Evolutionary conservation across 2,329 filamentous ascomycete genomes (phyloP).

Genomic region (Huntiella decipiens): DNA sequence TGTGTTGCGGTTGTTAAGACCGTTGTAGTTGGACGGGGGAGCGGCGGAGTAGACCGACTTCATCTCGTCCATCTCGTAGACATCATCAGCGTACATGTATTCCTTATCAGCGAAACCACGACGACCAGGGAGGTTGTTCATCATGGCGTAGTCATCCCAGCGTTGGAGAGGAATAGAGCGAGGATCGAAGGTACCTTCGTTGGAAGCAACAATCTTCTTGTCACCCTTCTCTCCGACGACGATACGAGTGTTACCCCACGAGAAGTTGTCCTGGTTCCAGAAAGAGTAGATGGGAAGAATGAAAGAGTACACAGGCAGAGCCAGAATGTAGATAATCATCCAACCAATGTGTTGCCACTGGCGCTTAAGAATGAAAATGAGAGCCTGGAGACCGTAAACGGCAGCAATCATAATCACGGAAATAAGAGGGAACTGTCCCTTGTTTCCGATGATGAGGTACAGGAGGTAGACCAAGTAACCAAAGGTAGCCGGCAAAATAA

Average conservation of each 20-base stretch:
- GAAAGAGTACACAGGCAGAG: constrained; percentile 86
- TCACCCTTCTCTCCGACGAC: constrained; percentile 86
- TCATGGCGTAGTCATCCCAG: constrained; percentile 87
- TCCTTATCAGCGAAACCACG: constrained; percentile 58
- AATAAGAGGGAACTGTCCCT: constrained; percentile 64
- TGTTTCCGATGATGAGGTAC: constrained; percentile 50
- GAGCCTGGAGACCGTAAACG: constrained; percentile 85
- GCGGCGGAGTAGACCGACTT: constrained; percentile 89
- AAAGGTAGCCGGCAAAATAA: constrained; percentile 78
- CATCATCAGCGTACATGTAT: constrained; percentile 45
- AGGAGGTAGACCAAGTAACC: constrained; percentile 77
- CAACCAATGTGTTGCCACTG: constrained; percentile 98
- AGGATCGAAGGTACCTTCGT: constrained; percentile 74
- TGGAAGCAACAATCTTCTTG: constrained; percentile 76
- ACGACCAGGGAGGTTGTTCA: constrained; percentile 78
- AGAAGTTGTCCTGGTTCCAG: constrained; percentile 99
- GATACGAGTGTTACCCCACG: constrained; percentile 95
- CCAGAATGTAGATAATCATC: constrained; percentile 98
- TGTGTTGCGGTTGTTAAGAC: constrained; percentile 39
- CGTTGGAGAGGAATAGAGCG: constrained; percentile 82
- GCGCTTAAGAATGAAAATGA: constrained; percentile 91
- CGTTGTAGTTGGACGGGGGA: constrained; percentile 56
- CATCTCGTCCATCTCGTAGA: constrained; percentile 96
- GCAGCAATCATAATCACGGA: constrained; percentile 77
- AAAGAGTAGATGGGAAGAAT: constrained; percentile 89